phyloP scores from a whole-genome alignment of 441 rosid genomes.

The Populus hybrid region DNA sequence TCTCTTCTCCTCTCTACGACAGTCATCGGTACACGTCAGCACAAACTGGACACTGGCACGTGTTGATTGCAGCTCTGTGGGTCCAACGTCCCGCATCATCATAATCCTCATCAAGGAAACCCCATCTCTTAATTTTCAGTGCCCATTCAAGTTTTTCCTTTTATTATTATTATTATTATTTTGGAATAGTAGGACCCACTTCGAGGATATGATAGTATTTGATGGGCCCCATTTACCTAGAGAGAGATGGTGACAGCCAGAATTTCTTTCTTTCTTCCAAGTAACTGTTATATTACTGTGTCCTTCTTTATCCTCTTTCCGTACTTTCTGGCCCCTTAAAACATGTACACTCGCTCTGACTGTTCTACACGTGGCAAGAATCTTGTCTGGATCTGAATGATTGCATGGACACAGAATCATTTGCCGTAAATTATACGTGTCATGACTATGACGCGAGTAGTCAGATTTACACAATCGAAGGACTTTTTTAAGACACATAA shows the following conservation, averaged over 20 bases:
- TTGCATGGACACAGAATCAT: background rate
- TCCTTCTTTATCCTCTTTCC: background rate
- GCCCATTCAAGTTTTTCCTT: background rate
- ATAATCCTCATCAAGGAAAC: background rate
- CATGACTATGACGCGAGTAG: no score
- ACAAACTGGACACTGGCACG: background rate
- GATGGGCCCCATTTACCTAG: background rate
- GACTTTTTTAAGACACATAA: no score
- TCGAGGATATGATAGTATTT: background rate
- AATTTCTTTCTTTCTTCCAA: background rate
- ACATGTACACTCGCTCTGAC: background rate
- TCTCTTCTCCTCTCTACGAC: background rate
- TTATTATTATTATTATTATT: no score
- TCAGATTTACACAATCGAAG: no score
- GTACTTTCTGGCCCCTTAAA: background rate
- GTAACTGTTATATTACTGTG: background rate
- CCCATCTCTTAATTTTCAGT: background rate
- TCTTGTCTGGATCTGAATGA: background rate
- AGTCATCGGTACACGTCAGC: background rate
- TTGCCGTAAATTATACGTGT: no score
- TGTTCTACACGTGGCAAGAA: background rate
- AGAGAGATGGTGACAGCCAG: background rate
- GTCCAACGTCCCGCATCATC: background rate
- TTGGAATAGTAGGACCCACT: background rate
- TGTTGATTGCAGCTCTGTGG: conserved; percentile 10